These are phyloP conservation scores for Agaricales sp. DNA, from an alignment of 1,284 basidiomycete species.

Conservation along the genomic window DNA sequence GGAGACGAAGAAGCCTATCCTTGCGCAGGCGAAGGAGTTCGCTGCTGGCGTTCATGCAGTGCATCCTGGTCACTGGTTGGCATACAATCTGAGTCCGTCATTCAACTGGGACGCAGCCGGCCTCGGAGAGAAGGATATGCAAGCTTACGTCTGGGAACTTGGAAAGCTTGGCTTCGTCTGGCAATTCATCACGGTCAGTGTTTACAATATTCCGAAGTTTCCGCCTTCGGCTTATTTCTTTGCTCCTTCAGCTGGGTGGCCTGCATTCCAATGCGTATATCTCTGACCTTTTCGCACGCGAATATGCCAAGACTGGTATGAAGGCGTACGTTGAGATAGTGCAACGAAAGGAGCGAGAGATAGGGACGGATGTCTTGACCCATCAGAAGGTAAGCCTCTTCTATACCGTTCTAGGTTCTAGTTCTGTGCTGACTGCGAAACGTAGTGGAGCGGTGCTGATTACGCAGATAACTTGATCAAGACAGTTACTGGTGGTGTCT, in stretches of 20 bases:
- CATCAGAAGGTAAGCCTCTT: slow-evolving; percentile 60
- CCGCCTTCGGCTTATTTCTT: slow-evolving; percentile 8
- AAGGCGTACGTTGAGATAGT: slow-evolving; percentile 84
- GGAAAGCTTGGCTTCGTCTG: slow-evolving; percentile 91
- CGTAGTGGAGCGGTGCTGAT: slow-evolving; percentile 88
- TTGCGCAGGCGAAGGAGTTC: slow-evolving; percentile 90
- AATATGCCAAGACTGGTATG: slow-evolving; percentile 88
- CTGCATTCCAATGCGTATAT: slow-evolving; percentile 98
- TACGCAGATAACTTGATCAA: slow-evolving; percentile 88
- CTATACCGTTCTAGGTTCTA: slow-evolving; percentile 1
- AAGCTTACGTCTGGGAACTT: slow-evolving; percentile 87
- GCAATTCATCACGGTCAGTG: slow-evolving; percentile 94
- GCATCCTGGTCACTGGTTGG: slow-evolving; percentile 83
- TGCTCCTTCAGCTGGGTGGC: slow-evolving; percentile 67
- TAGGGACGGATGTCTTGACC: slow-evolving; percentile 86
- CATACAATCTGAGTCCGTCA: slow-evolving; percentile 89
- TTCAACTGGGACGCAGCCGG: slow-evolving; percentile 95
- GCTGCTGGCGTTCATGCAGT: slow-evolving; percentile 78
- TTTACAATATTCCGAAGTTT: neutral
- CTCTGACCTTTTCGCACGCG: slow-evolving; percentile 84
- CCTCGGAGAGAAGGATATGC: slow-evolving; percentile 78
- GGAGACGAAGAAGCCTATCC: slow-evolving; percentile 98
- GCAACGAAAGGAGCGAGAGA: slow-evolving; percentile 80
- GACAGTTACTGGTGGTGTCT: slow-evolving; percentile 91
- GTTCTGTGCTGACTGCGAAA: slow-evolving; percentile 10